Percentiles rank a stretch among this genome's conserved stretches.
These are phyloP conservation scores for Halocafeteria seosinensis DNA, from an alignment of 108 stramenopile species.

Conservation along the genomic window DNA sequence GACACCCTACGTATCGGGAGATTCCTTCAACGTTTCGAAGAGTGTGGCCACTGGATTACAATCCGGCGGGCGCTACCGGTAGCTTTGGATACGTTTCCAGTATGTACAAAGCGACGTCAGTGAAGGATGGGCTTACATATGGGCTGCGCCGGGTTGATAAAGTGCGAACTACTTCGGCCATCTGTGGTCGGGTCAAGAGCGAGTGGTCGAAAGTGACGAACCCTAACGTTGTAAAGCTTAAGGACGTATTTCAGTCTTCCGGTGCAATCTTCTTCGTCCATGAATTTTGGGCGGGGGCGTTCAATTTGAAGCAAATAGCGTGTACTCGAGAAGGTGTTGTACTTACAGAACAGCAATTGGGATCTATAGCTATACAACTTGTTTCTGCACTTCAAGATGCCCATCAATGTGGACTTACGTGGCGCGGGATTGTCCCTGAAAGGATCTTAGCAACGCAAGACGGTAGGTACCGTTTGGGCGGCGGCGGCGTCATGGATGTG, in stretches of 20 bases:
- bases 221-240: conserved; percentile 5
- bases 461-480: conserved; percentile 23
- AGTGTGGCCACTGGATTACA: too few species aligned
- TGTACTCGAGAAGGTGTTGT: neutral
- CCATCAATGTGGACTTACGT: conserved; percentile 22
- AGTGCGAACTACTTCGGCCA: neutral
- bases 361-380: conserved; percentile 24
- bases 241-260: conserved; percentile 1
- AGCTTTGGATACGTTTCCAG: conserved; percentile 4
- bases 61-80: conserved; percentile 4
- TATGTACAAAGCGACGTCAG: conserved; percentile 5
- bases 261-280: conserved; percentile 12
- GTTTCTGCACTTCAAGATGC: conserved; percentile 21
- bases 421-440: conserved; percentile 8
- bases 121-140: neutral
- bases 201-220: neutral
- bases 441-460: conserved; percentile 20
- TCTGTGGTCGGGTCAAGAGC: neutral
- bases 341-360: conserved; percentile 22
- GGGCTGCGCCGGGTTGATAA: conserved; percentile 11
- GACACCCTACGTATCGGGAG: too few species aligned
- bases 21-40: too few species aligned
- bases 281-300: conserved; percentile 8
- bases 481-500: conserved; percentile 27
- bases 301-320: neutral